A percentile compares a stretch with the other conserved stretches of the same genome.
Evolutionary conservation across 1,139 yeast species (phyloP).

Genomic region (Wickerhamiella pararugosa): DNA sequence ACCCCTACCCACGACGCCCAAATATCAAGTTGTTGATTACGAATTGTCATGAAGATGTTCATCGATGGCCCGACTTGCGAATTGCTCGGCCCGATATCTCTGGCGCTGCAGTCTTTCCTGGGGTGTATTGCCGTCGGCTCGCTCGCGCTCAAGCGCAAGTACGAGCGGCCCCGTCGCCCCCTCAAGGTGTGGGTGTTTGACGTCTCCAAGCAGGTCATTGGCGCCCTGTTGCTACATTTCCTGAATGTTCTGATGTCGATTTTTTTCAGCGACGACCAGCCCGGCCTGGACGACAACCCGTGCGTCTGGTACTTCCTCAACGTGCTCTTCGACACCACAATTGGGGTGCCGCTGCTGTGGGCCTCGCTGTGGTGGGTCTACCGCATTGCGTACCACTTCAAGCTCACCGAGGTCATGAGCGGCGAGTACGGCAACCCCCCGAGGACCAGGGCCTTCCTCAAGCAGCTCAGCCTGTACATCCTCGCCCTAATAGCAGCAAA

Average conservation of each 20-base stretch:
- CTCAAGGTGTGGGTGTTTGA: conserved; percentile 85
- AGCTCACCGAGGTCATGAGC: conserved; percentile 50
- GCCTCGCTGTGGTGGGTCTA: conserved; percentile 32
- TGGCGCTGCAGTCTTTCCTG: conserved; percentile 30
- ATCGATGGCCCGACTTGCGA: conserved; percentile 21
- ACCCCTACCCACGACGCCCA: not conserved
- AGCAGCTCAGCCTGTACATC: conserved; percentile 60
- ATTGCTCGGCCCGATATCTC: conserved; percentile 31
- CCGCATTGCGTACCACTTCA: conserved; percentile 32
- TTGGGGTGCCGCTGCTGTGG: conserved; percentile 84
- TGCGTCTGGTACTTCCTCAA: conserved; percentile 74
- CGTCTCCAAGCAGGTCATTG: conserved; percentile 76
- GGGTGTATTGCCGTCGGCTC: conserved; percentile 67
- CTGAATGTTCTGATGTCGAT: conserved; percentile 64
- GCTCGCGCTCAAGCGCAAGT: conserved; percentile 56
- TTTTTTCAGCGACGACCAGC: conserved; percentile 29
- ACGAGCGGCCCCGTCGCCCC: conserved; percentile 74
- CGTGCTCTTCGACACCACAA: conserved; percentile 76
- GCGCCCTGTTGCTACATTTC: conserved; percentile 72
- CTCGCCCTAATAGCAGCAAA: conserved; percentile 44
- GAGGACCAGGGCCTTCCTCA: conserved; percentile 43
- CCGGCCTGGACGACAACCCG: conserved; percentile 26
- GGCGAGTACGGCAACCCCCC: conserved; percentile 82
- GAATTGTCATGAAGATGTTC: too few relatives aligned
- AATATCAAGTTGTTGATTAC: not conserved